Percentiles rank a stretch among this genome's conserved stretches.
These are phyloP conservation scores for Colletotrichum chrysophilum DNA, from an alignment of 2,329 filamentous ascomycete genomes.

Conservation along the genomic window DNA sequence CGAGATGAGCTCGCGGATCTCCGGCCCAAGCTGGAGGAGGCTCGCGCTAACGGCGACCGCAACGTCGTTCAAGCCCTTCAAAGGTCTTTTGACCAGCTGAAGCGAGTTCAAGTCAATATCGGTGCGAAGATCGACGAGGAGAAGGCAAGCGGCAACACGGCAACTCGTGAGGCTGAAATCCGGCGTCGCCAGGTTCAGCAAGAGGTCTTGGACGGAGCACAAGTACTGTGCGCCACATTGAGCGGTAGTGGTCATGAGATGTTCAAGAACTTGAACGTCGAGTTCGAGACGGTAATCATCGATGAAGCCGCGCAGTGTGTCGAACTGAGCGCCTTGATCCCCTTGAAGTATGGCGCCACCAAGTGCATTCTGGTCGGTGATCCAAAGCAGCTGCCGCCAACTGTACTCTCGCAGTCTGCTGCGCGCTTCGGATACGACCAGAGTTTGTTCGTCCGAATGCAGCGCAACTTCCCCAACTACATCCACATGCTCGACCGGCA, in stretches of 20 bases:
- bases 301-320: constrained; percentile 99
- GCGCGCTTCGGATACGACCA: constrained; percentile 95
- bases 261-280: constrained; percentile 91
- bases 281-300: constrained; percentile 98
- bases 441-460: constrained; percentile 98
- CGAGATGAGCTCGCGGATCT: constrained; percentile 77
- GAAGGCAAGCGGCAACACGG: constrained; percentile 84
- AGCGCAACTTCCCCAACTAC: constrained; percentile 84
- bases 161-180: constrained; percentile 84
- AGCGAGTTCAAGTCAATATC: constrained; percentile 74
- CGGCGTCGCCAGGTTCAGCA: constrained; percentile 85
- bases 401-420: constrained; percentile 92
- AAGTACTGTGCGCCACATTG: constrained; percentile 93
- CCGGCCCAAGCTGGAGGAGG: constrained; percentile 74
- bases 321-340: constrained; percentile 94
- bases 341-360: constrained; percentile 94
- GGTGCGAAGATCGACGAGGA: constrained; percentile 85
- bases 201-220: constrained; percentile 85
- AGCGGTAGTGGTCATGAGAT: constrained; percentile 97
- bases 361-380: constrained; percentile 98
- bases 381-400: constrained; percentile 95
- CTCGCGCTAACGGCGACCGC: constrained; percentile 51
- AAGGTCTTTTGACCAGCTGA: constrained; percentile 78
- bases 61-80: constrained; percentile 62
- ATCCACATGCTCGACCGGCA: constrained; percentile 96